These are phyloP conservation scores for Eimeria brunetti DNA, from an alignment of 169 alveolate genomes.

Conservation along the genomic window DNA sequence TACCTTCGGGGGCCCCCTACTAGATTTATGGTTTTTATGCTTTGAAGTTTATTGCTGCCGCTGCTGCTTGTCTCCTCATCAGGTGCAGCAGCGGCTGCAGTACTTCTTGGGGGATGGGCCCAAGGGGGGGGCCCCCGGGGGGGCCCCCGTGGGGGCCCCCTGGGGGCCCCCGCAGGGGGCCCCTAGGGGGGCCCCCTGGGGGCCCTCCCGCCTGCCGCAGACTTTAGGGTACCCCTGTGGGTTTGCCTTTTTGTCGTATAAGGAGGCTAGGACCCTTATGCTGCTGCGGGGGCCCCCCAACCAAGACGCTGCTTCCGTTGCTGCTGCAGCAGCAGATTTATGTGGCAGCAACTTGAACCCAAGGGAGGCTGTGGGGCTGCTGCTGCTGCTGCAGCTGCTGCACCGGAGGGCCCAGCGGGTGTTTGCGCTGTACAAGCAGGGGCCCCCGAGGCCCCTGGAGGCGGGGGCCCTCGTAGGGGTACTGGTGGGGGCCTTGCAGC, in stretches of 20 bases:
- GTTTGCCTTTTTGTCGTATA: background rate
- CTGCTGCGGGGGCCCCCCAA: background rate
- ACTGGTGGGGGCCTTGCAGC: constrained; percentile 4
- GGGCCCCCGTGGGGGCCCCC: too few species aligned
- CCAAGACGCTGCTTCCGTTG: background rate
- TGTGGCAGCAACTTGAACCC: background rate
- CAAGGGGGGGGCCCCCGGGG: too few species aligned
- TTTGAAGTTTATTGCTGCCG: constrained; percentile 32
- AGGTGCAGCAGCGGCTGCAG: constrained; percentile 23
- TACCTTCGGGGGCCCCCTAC: background rate
- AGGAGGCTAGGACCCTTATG: background rate
- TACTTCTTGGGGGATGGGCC: background rate
- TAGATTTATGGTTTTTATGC: constrained; percentile 4
- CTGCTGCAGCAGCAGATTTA: constrained; percentile 17
- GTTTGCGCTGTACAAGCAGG: constrained; percentile 3
- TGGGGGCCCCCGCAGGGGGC: too few species aligned
- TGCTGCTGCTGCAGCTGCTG: constrained; percentile 12
- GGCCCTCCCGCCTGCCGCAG: too few species aligned
- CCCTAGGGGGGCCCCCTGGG: too few species aligned
- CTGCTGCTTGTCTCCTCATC: background rate
- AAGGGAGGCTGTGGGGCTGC: too few species aligned
- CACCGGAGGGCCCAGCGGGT: background rate
- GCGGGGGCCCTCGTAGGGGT: background rate
- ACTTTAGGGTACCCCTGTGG: background rate
- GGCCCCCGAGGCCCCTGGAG: constrained; percentile 14